These are phyloP conservation scores for Lactarius sp. DNA, from an alignment of 768 basidiomycete genomes.

Conservation along the genomic window DNA sequence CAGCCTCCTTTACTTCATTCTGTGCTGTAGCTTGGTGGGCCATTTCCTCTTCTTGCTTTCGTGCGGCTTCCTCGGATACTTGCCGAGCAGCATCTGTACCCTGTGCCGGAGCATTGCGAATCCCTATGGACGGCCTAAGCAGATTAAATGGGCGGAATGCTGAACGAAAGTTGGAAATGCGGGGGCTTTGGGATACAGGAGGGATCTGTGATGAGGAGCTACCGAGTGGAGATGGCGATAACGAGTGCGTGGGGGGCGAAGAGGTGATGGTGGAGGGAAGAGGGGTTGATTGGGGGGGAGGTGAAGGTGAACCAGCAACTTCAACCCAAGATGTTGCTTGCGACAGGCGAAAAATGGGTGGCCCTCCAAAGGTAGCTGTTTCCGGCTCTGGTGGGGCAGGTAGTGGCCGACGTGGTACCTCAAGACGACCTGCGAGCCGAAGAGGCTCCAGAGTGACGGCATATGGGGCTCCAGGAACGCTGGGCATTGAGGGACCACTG, in stretches of 20 bases:
- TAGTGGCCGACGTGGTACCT: not conserved
- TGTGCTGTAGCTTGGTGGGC: not conserved
- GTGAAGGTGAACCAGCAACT: not conserved
- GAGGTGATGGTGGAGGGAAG: not conserved
- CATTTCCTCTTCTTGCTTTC: not conserved
- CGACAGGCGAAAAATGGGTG: too few relatives aligned
- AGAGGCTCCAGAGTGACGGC: not conserved
- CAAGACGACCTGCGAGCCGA: not conserved
- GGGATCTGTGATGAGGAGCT: not conserved
- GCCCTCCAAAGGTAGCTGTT: not conserved
- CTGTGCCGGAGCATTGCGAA: constrained; percentile 4
- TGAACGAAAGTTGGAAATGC: not conserved
- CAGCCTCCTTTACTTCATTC: not conserved
- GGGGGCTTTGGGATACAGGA: not conserved
- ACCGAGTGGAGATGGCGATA: not conserved
- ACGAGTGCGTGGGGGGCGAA: not conserved
- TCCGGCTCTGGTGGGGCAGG: not conserved
- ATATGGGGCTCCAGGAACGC: not conserved
- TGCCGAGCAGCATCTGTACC: not conserved
- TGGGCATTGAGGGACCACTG: not conserved
- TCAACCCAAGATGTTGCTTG: not conserved
- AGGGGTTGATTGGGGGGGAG: not conserved
- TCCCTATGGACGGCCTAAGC: not conserved
- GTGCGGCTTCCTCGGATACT: not conserved
- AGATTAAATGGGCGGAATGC: not conserved